phyloP scores from a whole-genome alignment of 176 grass and related monocot species.

The Aegilops sharonensis region DNA sequence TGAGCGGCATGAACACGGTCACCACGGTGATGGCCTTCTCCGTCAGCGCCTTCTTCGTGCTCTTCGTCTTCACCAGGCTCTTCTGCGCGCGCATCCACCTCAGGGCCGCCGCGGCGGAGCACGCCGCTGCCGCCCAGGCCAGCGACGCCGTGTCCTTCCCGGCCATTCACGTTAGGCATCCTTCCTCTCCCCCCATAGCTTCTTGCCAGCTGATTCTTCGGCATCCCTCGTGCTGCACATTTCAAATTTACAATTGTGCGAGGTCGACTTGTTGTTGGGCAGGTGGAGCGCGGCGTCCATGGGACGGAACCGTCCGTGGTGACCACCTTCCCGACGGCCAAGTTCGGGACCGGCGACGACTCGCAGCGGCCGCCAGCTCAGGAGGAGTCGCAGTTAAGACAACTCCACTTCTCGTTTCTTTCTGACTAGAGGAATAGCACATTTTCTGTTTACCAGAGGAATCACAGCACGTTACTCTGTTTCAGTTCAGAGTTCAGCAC shows the following conservation, averaged over 20 bases:
- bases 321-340: slow-evolving; percentile 61
- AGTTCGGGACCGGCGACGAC: slow-evolving; percentile 35
- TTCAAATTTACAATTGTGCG: too few relatives aligned
- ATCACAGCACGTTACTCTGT: neutral
- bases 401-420: neutral
- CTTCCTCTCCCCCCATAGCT: neutral
- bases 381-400: slow-evolving; percentile 55
- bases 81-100: slow-evolving; percentile 70
- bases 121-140: slow-evolving; percentile 12
- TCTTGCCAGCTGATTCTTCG: too few relatives aligned
- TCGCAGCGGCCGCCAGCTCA: slow-evolving; percentile 6
- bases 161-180: neutral
- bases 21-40: slow-evolving; percentile 82
- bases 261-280: neutral
- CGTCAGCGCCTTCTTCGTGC: slow-evolving; percentile 69
- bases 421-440: neutral
- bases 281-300: slow-evolving; percentile 40
- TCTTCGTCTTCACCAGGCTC: slow-evolving; percentile 75
- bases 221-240: neutral
- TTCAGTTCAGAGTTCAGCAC: too few relatives aligned
- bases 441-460: too few relatives aligned
- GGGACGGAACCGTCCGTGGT: slow-evolving; percentile 58
- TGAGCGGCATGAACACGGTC: slow-evolving; percentile 48
- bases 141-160: neutral
- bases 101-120: slow-evolving; percentile 14